Conservation (phyloP, 768 basidiomycete species). For the Suillus ampliporus region DNA sequence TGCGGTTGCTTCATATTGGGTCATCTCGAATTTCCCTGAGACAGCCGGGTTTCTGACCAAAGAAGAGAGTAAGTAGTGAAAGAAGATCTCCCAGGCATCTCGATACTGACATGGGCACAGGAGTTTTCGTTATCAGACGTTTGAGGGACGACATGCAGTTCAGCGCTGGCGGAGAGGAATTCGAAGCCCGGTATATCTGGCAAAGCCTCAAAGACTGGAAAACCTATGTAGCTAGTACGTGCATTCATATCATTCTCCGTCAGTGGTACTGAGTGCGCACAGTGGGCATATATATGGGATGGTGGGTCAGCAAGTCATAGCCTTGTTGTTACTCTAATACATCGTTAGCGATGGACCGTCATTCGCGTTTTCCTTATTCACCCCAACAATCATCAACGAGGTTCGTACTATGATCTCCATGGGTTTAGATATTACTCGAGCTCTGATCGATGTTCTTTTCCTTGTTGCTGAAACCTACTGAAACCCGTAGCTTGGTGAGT, state of each 20-base stretch:
- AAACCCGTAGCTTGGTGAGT: conserved; percentile 2
- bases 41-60: conserved; percentile 72
- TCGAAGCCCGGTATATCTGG: conserved; percentile 59
- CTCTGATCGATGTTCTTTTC: not conserved
- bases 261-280: conserved; percentile 5
- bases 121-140: conserved; percentile 66
- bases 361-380: conserved; percentile 60
- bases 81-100: not conserved
- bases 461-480: no score
- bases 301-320: conserved; percentile 47
- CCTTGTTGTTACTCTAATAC: conserved; percentile 6
- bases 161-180: conserved; percentile 65
- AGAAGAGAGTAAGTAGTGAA: conserved; percentile 53
- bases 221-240: conserved; percentile 71
- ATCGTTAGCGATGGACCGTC: conserved; percentile 50
- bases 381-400: conserved; percentile 53
- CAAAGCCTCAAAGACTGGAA: conserved; percentile 73
- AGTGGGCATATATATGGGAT: conserved; percentile 79
- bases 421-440: not conserved
- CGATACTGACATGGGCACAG: conserved; percentile 35
- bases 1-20: conserved; percentile 66
- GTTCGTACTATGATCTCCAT: conserved; percentile 39
- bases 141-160: conserved; percentile 68
- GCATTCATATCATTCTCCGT: conserved; percentile 8
- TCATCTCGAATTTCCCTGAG: conserved; percentile 82